These are phyloP conservation scores for Mycena belliarum DNA, from an alignment of 768 basidiomycete genomes.

Conservation along the genomic window DNA sequence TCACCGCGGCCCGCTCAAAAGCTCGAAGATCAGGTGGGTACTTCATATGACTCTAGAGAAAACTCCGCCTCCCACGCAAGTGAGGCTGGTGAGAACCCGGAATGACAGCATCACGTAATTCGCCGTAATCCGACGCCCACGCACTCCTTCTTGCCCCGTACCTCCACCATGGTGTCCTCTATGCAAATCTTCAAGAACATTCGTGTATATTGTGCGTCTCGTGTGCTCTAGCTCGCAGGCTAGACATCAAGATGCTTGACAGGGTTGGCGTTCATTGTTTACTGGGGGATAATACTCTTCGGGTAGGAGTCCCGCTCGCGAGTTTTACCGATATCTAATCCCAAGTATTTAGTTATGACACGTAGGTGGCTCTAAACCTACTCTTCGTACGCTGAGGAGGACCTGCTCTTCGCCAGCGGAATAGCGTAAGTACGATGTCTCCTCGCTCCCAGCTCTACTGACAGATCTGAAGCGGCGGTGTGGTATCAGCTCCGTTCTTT, in stretches of 20 bases:
- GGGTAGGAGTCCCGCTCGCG: conserved; percentile 36
- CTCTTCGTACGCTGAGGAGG: background rate
- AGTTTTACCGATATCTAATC: background rate
- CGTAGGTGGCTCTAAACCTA: conserved; percentile 42
- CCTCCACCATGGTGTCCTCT: conserved; percentile 2
- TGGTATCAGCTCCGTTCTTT: conserved; percentile 67
- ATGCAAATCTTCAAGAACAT: conserved; percentile 49
- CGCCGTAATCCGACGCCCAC: background rate
- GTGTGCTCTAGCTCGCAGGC: no score
- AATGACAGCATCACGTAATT: conserved; percentile 1
- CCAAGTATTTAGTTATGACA: conserved; percentile 50
- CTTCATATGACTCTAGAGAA: background rate
- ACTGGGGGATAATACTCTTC: conserved; percentile 82
- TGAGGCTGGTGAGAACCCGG: background rate
- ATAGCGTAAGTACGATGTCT: conserved; percentile 35
- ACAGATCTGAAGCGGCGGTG: conserved; percentile 59
- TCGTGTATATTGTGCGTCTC: conserved; percentile 61
- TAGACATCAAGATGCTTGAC: background rate
- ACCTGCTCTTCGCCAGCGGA: conserved; percentile 19
- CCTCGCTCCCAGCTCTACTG: background rate
- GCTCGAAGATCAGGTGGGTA: background rate
- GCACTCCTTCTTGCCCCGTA: background rate
- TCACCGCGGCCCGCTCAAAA: no score
- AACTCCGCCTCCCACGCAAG: background rate
- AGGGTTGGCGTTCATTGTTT: conserved; percentile 75